Evolutionary conservation across 2,329 filamentous ascomycete species (phyloP).

Genomic region (Alternaria gansuensis): DNA sequence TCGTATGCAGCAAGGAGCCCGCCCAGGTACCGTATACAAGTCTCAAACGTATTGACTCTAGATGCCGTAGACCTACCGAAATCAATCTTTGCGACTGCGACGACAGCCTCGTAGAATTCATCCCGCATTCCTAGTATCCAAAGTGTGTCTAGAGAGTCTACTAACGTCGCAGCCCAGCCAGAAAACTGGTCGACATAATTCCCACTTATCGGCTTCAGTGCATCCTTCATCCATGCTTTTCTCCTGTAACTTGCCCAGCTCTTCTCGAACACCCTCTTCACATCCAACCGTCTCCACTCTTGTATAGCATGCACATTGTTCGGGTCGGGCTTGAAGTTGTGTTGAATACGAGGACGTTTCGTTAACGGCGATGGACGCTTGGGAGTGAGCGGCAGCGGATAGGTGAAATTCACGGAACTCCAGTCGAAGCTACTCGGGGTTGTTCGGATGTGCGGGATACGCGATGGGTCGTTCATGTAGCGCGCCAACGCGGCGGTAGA

Average conservation of each 20-base stretch:
- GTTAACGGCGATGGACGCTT: constrained; percentile 39
- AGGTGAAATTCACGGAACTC: constrained; percentile 41
- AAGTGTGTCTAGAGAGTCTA: constrained; percentile 58
- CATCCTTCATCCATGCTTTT: constrained; percentile 59
- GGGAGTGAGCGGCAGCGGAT: constrained; percentile 41
- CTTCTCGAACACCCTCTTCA: constrained; percentile 52
- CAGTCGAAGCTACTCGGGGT: constrained; percentile 46
- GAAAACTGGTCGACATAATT: constrained; percentile 55
- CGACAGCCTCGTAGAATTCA: constrained; percentile 59
- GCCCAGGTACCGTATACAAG: constrained; percentile 56
- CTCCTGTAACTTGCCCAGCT: constrained; percentile 57
- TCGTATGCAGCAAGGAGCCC: constrained; percentile 52
- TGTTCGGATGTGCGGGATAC: constrained; percentile 35
- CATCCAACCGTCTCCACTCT: constrained; percentile 35
- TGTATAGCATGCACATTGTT: constrained; percentile 33
- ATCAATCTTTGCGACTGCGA: constrained; percentile 57
- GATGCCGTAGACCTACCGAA: constrained; percentile 52
- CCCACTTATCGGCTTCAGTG: constrained; percentile 56
- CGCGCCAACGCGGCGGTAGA: constrained; percentile 38
- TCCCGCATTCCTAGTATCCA: constrained; percentile 61
- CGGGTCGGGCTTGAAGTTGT: constrained; percentile 35
- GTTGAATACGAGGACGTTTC: constrained; percentile 49
- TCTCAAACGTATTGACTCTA: constrained; percentile 61
- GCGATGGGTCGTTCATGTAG: constrained; percentile 45
- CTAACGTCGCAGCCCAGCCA: constrained; percentile 59